A percentile compares a stretch with the other conserved stretches of the same genome.
Conservation (phyloP, 768 basidiomycete species). For the Lactarius hengduanensis region DNA sequence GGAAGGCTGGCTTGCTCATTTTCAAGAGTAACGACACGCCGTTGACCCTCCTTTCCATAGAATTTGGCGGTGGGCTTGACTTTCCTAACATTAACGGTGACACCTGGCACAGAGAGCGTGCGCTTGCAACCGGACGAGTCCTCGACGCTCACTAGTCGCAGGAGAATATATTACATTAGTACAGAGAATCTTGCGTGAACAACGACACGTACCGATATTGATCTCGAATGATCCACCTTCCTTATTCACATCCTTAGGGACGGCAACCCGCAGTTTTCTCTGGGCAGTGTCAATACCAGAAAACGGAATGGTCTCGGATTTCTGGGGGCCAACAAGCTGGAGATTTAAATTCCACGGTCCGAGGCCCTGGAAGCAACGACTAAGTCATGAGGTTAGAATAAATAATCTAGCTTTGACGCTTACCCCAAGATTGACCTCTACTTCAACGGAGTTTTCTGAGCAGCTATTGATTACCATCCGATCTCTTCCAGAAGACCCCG, state of each 20-base stretch:
- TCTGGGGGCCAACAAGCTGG: conserved; percentile 72
- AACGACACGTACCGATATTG: conserved; percentile 55
- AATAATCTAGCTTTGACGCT: conserved; percentile 29
- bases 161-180: conserved; percentile 24
- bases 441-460: conserved; percentile 68
- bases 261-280: conserved; percentile 60
- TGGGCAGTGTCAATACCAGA: conserved; percentile 53
- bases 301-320: conserved; percentile 57
- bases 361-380: conserved; percentile 56
- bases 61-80: conserved; percentile 89
- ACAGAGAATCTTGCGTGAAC: neutral
- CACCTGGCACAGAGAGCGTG: conserved; percentile 67
- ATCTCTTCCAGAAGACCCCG: conserved; percentile 42
- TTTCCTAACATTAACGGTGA: conserved; percentile 83
- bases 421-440: conserved; percentile 81
- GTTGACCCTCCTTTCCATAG: conserved; percentile 62
- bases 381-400: conserved; percentile 6
- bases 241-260: conserved; percentile 62
- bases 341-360: conserved; percentile 88
- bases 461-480: conserved; percentile 71
- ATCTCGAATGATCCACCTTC: conserved; percentile 80
- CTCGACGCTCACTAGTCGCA: conserved; percentile 69
- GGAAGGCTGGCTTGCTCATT: conserved; percentile 72
- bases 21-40: conserved; percentile 66
- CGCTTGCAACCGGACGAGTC: conserved; percentile 88